Percentiles rank a stretch among this genome's conserved stretches.
Conservation (phyloP, 441 rosid species). For the Rhodomyrtus psidioides region DNA sequence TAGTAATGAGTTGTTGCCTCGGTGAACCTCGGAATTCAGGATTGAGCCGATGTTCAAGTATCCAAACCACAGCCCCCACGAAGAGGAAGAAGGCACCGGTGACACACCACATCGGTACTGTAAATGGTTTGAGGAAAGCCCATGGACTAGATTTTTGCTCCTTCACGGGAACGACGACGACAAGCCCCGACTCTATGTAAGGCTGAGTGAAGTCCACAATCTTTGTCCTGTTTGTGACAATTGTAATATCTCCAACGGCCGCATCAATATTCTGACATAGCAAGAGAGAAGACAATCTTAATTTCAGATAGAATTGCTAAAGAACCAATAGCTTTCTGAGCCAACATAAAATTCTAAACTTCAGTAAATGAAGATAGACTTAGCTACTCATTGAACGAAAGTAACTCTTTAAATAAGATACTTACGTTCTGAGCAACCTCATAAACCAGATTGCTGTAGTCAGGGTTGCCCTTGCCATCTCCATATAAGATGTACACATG, state of each 20-base stretch:
- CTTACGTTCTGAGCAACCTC: slow-evolving; percentile 65
- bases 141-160: slow-evolving; percentile 64
- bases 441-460: slow-evolving; percentile 42
- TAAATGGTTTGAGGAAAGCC: slow-evolving; percentile 94
- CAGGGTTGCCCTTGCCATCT: slow-evolving; percentile 57
- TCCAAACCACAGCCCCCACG: slow-evolving; percentile 93
- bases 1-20: slow-evolving; percentile 63
- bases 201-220: slow-evolving; percentile 95
- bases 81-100: slow-evolving; percentile 75
- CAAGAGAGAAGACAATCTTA: slow-evolving; percentile 1
- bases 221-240: slow-evolving; percentile 71
- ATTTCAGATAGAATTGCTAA: neutral
- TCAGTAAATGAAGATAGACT: neutral
- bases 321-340: neutral
- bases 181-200: slow-evolving; percentile 85
- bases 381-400: neutral
- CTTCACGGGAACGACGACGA: slow-evolving; percentile 79
- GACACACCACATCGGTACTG: slow-evolving; percentile 78
- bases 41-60: slow-evolving; percentile 87
- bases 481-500: slow-evolving; percentile 52
- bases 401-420: slow-evolving; percentile 3
- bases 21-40: slow-evolving; percentile 88
- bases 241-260: slow-evolving; percentile 78
- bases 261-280: slow-evolving; percentile 61
- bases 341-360: neutral